Evolutionary conservation across 257 asterid genomes (phyloP), one percentile per base, ranked within the genome.

Genomic region (Rhazya stricta): DNA sequence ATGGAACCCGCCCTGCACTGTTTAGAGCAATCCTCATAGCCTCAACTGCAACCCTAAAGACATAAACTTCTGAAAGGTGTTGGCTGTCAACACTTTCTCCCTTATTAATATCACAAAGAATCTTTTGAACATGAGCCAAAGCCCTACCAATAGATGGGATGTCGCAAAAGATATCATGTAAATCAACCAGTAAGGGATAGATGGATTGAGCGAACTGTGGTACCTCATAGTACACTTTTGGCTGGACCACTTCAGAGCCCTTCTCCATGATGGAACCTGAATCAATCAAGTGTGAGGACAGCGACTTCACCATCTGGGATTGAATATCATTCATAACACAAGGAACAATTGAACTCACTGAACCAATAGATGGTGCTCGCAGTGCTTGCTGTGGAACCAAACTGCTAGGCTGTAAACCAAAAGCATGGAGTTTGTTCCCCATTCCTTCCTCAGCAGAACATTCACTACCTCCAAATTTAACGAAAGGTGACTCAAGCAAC

Each of bases 1-100:
- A 30, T 65, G 87, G 73, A 32, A 84, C 68, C 77, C 97, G 90
- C 12, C 91, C 89, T 2, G 96, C 95, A 79, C 87, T 87, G 56
- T 82, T 94, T 74, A 94, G 76, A 67, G 97, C 96, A n/a, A 90
- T 86, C 81, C 99, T 85, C 75, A 94, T 85, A 46, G 87, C 97
- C 87, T 91, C 99, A 46, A 90, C 97, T 3, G 97, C 99, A 67
- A 88, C 83, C 74, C 86, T 88, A 79, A 94, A 94, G 19, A 88
- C 87, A 83, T 86, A 89, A 60, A 92, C 91, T 83, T 91, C 94
- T 6, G 93, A 84, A 57, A 91, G 89, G 78, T 87, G 78, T 18
- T 78, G 83, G 58, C 82, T 76, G 69, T 91, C 92, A 15, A 90
- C 82, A 34, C 36, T 42, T 82, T 87, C 89, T 78, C 98, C 98